A percentile compares a stretch with the other conserved stretches of the same genome.
These are phyloP conservation scores for Globisporangium spinosum DNA, from an alignment of 352 stramenopile genomes.

Conservation along the genomic window DNA sequence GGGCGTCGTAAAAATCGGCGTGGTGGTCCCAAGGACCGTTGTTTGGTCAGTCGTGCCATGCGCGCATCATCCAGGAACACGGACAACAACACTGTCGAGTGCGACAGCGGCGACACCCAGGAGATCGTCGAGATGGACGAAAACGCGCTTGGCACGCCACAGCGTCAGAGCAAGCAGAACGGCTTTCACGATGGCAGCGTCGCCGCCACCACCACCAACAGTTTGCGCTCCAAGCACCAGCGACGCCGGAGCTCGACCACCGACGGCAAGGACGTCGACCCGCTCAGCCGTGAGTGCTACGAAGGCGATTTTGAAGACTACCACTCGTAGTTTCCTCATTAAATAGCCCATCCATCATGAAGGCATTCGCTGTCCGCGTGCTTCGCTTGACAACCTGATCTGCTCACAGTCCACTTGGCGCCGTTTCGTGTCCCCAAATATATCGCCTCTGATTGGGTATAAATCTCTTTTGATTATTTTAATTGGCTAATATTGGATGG, in stretches of 20 bases:
- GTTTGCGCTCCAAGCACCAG: slow-evolving; percentile 3
- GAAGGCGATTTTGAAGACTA: slow-evolving; percentile 85
- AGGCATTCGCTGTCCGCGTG: not conserved
- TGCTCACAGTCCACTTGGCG: not conserved
- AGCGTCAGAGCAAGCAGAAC: slow-evolving; percentile 10
- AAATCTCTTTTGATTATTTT: not conserved
- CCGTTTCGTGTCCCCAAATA: not conserved
- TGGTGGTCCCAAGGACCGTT: not conserved
- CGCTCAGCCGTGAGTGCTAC: slow-evolving; percentile 58
- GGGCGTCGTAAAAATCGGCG: not conserved
- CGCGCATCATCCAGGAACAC: slow-evolving; percentile 16
- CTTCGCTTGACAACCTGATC: not conserved
- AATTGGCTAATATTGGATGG: slow-evolving; percentile 10
- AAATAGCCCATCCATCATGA: not conserved
- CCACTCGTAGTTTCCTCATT: slow-evolving; percentile 12
- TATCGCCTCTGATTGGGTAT: not conserved
- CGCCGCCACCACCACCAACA: not conserved
- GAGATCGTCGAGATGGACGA: slow-evolving; percentile 76
- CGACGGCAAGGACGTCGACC: slow-evolving; percentile 24
- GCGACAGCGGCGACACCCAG: slow-evolving; percentile 74
- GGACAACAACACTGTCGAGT: slow-evolving; percentile 43
- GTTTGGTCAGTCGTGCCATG: not conserved
- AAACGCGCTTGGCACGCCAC: slow-evolving; percentile 2
- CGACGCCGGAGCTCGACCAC: slow-evolving; percentile 1
- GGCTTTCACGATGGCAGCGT: slow-evolving; percentile 2